Conservation (phyloP, 495 filamentous ascomycete genomes). For the Cetradonia linearis region DNA sequence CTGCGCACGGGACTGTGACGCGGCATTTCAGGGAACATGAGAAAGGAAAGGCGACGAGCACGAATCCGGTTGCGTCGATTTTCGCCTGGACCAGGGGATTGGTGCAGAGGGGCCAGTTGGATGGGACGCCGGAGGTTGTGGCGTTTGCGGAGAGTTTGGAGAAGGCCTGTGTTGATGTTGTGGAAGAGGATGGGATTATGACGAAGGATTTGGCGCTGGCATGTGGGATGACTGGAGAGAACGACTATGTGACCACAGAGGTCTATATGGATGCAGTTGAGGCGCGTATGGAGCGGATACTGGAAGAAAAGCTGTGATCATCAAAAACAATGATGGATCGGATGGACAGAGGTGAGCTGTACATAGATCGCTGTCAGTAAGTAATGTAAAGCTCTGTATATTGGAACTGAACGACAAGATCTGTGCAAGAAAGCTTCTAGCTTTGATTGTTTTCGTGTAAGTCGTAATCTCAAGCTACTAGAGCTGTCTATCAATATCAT, state of each 20-base stretch:
- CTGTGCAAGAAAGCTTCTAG: not conserved
- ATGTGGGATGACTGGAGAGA: constrained; percentile 71
- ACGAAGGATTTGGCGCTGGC: constrained; percentile 94
- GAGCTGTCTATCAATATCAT: constrained; percentile 15
- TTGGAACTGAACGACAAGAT: not conserved
- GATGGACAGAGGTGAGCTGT: not conserved
- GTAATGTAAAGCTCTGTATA: not conserved
- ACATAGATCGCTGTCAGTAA: constrained; percentile 6
- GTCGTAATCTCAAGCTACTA: constrained; percentile 1
- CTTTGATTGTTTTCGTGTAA: constrained; percentile 10
- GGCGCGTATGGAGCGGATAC: constrained; percentile 60
- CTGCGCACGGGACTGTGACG: constrained; percentile 95
- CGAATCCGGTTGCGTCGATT: constrained; percentile 97
- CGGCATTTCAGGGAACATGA: constrained; percentile 98
- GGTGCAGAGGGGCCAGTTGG: constrained; percentile 82
- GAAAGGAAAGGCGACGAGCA: constrained; percentile 91
- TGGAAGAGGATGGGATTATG: constrained; percentile 91
- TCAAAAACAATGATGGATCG: not conserved
- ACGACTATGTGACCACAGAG: constrained; percentile 76
- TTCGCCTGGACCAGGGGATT: constrained; percentile 97
- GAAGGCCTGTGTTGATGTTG: constrained; percentile 87
- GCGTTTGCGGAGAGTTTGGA: constrained; percentile 85
- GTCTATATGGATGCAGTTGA: constrained; percentile 88
- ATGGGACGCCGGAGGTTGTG: constrained; percentile 78
- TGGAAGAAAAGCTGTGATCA: constrained; percentile 42